These are phyloP conservation scores for Capsicum baccatum DNA, from an alignment of 257 asterid species.

Conservation along the genomic window DNA sequence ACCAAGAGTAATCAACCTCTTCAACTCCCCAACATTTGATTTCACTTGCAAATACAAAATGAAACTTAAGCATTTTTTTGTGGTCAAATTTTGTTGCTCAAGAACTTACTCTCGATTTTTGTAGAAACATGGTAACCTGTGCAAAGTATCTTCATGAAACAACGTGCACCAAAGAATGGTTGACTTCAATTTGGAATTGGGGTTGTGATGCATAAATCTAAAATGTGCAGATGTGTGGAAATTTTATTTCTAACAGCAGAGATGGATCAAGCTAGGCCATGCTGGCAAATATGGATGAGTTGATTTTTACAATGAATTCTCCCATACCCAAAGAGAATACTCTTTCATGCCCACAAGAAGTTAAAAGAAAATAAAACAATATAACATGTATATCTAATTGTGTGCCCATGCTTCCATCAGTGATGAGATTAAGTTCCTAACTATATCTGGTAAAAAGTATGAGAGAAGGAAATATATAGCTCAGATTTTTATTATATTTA, in stretches of 20 bases:
- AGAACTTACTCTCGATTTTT: background rate
- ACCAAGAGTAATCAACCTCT: background rate
- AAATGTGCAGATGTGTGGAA: background rate
- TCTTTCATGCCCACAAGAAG: background rate
- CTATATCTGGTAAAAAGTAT: background rate
- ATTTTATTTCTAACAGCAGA: background rate
- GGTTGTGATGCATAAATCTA: background rate
- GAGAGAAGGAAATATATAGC: background rate
- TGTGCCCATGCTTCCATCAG: background rate
- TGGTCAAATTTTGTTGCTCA: background rate
- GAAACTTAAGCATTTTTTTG: background rate
- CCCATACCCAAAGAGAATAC: background rate
- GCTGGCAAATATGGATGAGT: conserved; percentile 18
- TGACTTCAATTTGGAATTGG: background rate
- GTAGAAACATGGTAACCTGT: background rate
- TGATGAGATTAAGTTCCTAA: background rate
- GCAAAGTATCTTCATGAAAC: background rate
- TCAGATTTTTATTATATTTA: background rate
- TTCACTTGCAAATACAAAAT: background rate
- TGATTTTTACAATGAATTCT: background rate
- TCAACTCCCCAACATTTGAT: background rate
- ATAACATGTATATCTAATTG: background rate
- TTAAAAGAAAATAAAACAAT: background rate
- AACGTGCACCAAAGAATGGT: background rate
- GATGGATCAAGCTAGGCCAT: background rate